Base-by-base conservation (phyloP, 2,329 filamentous ascomycete genomes). In the Penicillium rolfsii region DNA sequence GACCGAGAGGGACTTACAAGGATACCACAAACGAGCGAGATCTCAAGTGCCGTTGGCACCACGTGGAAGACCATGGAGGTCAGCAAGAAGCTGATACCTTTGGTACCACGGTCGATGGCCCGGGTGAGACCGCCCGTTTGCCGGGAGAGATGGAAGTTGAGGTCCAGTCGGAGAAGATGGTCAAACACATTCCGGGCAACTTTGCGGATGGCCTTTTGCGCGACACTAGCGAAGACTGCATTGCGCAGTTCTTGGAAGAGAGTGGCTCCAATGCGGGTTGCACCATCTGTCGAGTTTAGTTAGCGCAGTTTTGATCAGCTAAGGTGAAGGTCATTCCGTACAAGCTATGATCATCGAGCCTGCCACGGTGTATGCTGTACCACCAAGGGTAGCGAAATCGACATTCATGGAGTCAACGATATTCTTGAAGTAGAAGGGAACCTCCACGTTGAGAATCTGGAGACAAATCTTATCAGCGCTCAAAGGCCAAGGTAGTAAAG, bases 11-110 rank as follows among this genome's bases (percentile, higher is more conserved):
- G 1, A 59, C 77, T 62, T 79, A 86, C 84, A 74, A 99, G 79
- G 62, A 99, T 98, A 62, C 93, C 93, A 74, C 95, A 99, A 1
- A 99, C 95, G 83, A 99, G 89, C 61, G 89, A 87, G 64, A 99
- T 99, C 74, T 99, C 95, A 35, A 99, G 80, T 0, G 93, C 91
- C 0, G 94, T 99, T 0, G 95, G 95, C 16, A 98, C 85, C 59
- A 99, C 89, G 75, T 99, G 95, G 71, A 99, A 98, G 33, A 99
- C 92, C 94, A 99, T 99, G 69, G 93, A 97, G 0, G 93, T 97
- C 65, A 99, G 83, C 67, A 99, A 77, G 76, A 98, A 99, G 82
- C 92, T 97, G 75, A 99, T 99, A 64, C 95, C 96, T 79, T 99
- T 99, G 22, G 95, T 99, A 73, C 95, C 95, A 64, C 96, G 88